A percentile compares a stretch with the other conserved stretches of the same genome.
Conservation (phyloP, 768 basidiomycete genomes). For the Mycena metata region DNA sequence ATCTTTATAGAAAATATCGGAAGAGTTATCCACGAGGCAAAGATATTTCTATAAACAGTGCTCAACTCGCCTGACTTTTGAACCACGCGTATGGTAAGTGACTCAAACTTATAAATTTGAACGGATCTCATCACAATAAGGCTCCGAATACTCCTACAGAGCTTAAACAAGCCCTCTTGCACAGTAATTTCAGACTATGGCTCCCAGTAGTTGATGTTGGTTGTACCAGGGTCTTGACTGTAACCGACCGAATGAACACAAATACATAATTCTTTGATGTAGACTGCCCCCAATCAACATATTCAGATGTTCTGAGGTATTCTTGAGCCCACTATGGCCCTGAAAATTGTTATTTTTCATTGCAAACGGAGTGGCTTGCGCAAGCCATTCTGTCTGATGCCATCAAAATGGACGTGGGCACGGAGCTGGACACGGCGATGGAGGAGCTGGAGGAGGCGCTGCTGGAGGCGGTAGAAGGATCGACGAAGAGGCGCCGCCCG, state of each 20-base stretch:
- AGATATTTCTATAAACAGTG: constrained; percentile 17
- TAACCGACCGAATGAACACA: constrained; percentile 1
- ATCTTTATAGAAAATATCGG: not conserved
- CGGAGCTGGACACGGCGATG: too few relatives aligned
- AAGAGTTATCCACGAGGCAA: not conserved
- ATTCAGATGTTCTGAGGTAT: not conserved
- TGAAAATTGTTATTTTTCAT: constrained; percentile 9
- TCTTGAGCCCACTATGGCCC: not conserved
- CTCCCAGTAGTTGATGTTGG: not conserved
- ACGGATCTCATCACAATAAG: constrained; percentile 6
- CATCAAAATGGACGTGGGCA: too few relatives aligned
- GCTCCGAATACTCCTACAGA: not conserved
- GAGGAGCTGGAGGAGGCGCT: too few relatives aligned
- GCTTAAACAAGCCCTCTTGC: constrained; percentile 1
- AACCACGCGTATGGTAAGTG: too few relatives aligned
- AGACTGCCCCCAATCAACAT: constrained; percentile 1
- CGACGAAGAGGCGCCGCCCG: too few relatives aligned
- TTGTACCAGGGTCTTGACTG: constrained; percentile 1
- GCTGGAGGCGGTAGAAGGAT: too few relatives aligned
- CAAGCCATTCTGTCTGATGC: not conserved
- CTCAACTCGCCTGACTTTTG: constrained; percentile 11
- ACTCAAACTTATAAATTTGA: constrained; percentile 12
- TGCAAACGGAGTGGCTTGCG: constrained; percentile 10
- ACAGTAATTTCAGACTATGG: not conserved
- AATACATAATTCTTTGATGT: constrained; percentile 3